These are phyloP conservation scores for Erodium texanum DNA, from an alignment of 441 rosid species.

Conservation along the genomic window DNA sequence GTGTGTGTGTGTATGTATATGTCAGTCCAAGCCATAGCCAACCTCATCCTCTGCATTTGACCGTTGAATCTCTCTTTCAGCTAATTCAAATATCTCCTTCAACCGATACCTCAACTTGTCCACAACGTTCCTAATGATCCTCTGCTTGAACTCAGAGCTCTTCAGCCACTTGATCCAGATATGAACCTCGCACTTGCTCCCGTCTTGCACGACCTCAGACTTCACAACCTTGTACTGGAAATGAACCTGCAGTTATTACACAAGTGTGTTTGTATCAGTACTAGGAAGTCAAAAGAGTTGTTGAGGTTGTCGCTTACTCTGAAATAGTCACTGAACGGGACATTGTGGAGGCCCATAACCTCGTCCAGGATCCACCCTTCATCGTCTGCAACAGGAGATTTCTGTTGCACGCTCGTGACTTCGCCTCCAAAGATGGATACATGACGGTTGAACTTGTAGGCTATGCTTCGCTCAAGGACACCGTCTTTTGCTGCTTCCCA, in stretches of 20 bases:
- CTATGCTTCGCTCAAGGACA: constrained; percentile 38
- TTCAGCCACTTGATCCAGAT: constrained; percentile 59
- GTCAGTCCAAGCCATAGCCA: neutral
- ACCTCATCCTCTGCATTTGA: constrained; percentile 11
- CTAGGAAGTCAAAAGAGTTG: neutral
- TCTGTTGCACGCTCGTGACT: constrained; percentile 62
- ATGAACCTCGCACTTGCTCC: constrained; percentile 49
- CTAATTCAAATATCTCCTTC: constrained; percentile 49
- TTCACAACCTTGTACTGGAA: constrained; percentile 40
- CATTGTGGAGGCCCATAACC: constrained; percentile 47
- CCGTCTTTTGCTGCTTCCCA: constrained; percentile 54
- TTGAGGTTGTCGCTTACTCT: constrained; percentile 20
- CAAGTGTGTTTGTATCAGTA: no score
- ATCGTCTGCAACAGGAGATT: constrained; percentile 29
- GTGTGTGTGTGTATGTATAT: neutral
- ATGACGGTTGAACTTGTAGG: constrained; percentile 51
- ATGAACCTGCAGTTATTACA: constrained; percentile 57
- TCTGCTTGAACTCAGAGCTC: constrained; percentile 58
- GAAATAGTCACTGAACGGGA: constrained; percentile 61
- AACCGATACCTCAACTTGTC: constrained; percentile 45
- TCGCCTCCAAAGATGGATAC: constrained; percentile 77
- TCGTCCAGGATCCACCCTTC: constrained; percentile 63
- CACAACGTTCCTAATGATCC: constrained; percentile 49
- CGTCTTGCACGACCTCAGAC: constrained; percentile 28
- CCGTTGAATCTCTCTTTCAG: constrained; percentile 39